Evolutionary conservation across 352 stramenopile species (phyloP), one percentile per base, ranked within the genome.

Genomic region (Pythium biforme): DNA sequence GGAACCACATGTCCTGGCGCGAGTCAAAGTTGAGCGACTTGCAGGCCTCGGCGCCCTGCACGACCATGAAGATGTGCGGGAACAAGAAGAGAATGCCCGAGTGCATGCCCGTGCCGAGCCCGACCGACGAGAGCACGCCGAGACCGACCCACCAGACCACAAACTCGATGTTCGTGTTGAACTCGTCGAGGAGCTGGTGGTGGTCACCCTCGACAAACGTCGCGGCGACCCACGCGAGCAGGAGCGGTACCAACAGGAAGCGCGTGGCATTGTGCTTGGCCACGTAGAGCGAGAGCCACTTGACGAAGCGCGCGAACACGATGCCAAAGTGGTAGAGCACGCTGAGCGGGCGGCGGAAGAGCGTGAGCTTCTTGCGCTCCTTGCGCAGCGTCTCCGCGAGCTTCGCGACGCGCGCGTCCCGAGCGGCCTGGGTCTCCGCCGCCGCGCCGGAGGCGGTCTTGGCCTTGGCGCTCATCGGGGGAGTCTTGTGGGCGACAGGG

Each of bases 11-110:
- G 72, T 97, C 77, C 47, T 81, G 72, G 41, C 75, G 76, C 59
- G 84, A 93, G 60, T 97, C 88, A 67, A 97, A 97, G 55, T 90
- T 74, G 50, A 95, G 68, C 40, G 88, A 95, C 25, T 77, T 76
- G 69, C 91, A 97, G 58, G 93, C 89, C 55, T 97, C 67, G 2
- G 86, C 90, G 22, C 86, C 89, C 29, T 93, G 86, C 26, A 96
- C 88, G 37, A 97, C 92, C 55, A 95, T 73, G 73, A 98, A 97
- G 53, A 98, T 98, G 74, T 98, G 94, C 39, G 94, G 94, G 75
- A 97, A 97, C 12, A 98, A 75, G 68, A 98, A 98, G 14, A 98
- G 76, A 46, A 98, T 95, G 62, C 92, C 92, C 59, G 89, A 97
- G 76, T 98, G 94, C 80, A 98, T 96, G 49, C 94, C 94, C 22